Conservation (phyloP, 169 alveolate species). For the Besnoitia besnoiti region DNA sequence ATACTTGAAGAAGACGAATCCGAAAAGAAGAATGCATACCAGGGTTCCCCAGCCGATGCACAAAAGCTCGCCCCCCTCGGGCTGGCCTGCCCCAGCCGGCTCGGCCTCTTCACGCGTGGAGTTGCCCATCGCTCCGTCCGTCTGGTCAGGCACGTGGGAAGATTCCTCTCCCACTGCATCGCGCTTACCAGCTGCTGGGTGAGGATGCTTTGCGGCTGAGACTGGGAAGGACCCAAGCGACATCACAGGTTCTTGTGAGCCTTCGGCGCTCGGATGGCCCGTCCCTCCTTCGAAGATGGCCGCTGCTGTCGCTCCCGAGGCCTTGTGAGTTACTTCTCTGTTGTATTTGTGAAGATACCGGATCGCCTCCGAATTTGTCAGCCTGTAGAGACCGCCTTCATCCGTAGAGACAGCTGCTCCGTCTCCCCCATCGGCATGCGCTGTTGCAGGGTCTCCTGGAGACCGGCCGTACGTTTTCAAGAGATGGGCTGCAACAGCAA, state of each 20-base stretch:
- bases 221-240: background rate
- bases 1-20: background rate
- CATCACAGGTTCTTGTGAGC: background rate
- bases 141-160: too few species aligned
- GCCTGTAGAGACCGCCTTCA: background rate
- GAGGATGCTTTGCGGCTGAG: background rate
- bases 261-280: background rate
- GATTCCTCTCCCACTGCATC: too few species aligned
- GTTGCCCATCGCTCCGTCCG: too few species aligned
- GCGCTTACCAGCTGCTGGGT: background rate
- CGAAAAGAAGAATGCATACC: too few species aligned
- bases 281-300: background rate
- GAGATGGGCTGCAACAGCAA: conserved; percentile 18
- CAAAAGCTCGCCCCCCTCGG: background rate
- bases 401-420: background rate
- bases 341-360: background rate
- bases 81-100: background rate
- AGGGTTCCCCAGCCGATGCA: background rate
- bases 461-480: background rate
- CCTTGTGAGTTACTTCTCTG: background rate
- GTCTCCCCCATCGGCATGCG: background rate
- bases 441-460: conserved; percentile 3
- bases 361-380: background rate
- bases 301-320: background rate
- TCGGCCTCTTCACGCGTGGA: background rate